Percentiles rank a stretch among this genome's conserved stretches.
phyloP scores from a whole-genome alignment of 2,329 filamentous ascomycete species.

The Aspergillus quadricinctus region DNA sequence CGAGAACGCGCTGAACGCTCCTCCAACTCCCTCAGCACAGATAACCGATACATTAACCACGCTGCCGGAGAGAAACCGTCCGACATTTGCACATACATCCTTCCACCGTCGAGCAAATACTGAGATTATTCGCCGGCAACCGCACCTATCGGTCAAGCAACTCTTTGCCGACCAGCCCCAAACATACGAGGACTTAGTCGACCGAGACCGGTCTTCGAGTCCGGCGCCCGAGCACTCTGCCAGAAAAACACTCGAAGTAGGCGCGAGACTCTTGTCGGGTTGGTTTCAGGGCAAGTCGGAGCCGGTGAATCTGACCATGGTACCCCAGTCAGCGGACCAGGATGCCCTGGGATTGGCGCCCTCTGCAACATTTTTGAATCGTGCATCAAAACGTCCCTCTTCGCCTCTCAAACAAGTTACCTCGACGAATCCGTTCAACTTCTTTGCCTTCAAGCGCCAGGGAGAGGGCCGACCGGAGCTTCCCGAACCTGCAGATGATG shows the following conservation, averaged over 20 bases:
- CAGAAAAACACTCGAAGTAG: constrained; percentile 28
- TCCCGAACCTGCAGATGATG: constrained; percentile 45
- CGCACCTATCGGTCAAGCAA: constrained; percentile 16
- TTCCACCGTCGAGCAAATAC: constrained; percentile 34
- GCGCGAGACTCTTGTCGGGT: constrained; percentile 39
- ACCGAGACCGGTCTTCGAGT: constrained; percentile 9
- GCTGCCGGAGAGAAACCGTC: constrained; percentile 12
- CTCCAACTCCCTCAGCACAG: constrained; percentile 13
- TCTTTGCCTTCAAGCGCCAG: constrained; percentile 38
- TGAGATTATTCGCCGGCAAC: constrained; percentile 25
- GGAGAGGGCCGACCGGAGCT: constrained; percentile 22
- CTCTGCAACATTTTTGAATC: constrained; percentile 12
- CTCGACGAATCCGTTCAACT: constrained; percentile 37
- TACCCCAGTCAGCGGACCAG: constrained; percentile 10
- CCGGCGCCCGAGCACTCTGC: constrained; percentile 22
- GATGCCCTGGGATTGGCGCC: constrained; percentile 12
- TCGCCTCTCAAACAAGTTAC: constrained; percentile 32
- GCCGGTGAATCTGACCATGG: constrained; percentile 44
- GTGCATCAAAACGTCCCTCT: constrained; percentile 23
- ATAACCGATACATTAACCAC: constrained; percentile 12
- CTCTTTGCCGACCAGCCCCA: constrained; percentile 23
- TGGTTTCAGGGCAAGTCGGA: constrained; percentile 53
- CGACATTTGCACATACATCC: constrained; percentile 12
- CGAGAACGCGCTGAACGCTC: constrained; percentile 4
- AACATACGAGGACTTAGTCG: constrained; percentile 19